These are phyloP conservation scores for Litsea cubeba DNA, from an alignment of 164 flowering plant genomes.

Conservation along the genomic window DNA sequence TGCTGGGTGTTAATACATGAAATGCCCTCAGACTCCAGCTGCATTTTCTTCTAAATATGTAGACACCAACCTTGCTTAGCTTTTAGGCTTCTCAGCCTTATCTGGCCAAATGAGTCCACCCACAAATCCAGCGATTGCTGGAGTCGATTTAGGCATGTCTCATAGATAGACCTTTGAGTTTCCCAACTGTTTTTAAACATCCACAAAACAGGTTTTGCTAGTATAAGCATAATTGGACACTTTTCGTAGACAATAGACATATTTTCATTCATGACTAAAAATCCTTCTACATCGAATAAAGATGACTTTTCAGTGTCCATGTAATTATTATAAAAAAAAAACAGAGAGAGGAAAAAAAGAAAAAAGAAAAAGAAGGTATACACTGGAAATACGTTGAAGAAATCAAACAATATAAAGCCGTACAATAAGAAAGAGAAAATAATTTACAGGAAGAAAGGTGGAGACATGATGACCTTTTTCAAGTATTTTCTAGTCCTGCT, in stretches of 20 bases:
- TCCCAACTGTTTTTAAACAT: too few species aligned
- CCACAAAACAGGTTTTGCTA: too few species aligned
- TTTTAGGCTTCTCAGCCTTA: too few species aligned
- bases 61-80: too few species aligned
- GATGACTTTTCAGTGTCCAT: not conserved
- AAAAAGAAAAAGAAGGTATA: not conserved
- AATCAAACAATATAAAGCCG: slow-evolving; percentile 11
- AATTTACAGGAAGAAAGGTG: slow-evolving; percentile 11
- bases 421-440: not conserved
- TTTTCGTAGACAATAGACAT: not conserved
- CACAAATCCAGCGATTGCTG: too few species aligned
- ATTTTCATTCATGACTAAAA: not conserved
- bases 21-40: too few species aligned
- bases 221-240: not conserved
- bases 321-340: not conserved
- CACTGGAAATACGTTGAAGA: slow-evolving; percentile 6
- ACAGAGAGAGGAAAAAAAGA: not conserved
- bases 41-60: too few species aligned
- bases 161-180: too few species aligned
- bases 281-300: not conserved
- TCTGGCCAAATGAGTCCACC: too few species aligned
- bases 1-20: too few species aligned
- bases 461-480: not conserved
- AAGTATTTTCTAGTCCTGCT: slow-evolving; percentile 1
- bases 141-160: too few species aligned